Evolutionary conservation across 2,329 filamentous ascomycete genomes (phyloP).

Genomic region (Helminthosporium solani): DNA sequence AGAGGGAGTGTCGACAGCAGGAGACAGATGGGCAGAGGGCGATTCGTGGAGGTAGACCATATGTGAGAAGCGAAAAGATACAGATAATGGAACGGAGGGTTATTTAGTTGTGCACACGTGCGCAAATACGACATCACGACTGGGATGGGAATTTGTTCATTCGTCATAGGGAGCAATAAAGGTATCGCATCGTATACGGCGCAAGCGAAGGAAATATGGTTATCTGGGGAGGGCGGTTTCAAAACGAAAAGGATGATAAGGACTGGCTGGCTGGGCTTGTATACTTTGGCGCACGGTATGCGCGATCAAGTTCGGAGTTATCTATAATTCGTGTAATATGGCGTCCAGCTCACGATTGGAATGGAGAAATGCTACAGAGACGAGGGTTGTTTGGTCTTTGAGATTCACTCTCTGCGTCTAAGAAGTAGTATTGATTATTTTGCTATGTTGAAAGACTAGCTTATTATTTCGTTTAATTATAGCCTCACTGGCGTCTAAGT

Average conservation of each 20-base stretch:
- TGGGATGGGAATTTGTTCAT: not conserved
- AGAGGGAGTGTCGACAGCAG: conserved; percentile 16
- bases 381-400: not conserved
- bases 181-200: not conserved
- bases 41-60: conserved; percentile 22
- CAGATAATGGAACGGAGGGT: not conserved
- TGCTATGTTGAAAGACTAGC: too few relatives aligned
- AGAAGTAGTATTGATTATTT: too few relatives aligned
- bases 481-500: too few relatives aligned
- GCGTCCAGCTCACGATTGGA: not conserved
- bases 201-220: not conserved
- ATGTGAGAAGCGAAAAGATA: conserved; percentile 1
- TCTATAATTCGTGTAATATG: not conserved
- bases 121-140: not conserved
- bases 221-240: not conserved
- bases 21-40: conserved; percentile 17
- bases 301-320: not conserved
- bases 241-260: not conserved
- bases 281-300: not conserved
- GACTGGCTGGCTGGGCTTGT: not conserved
- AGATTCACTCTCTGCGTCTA: too few relatives aligned
- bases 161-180: too few relatives aligned
- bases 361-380: not conserved
- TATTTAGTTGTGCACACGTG: not conserved
- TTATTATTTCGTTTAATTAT: too few relatives aligned